These are phyloP conservation scores for Ceratobasidium papillatum DNA, from an alignment of 1,284 basidiomycete species.

Conservation along the genomic window DNA sequence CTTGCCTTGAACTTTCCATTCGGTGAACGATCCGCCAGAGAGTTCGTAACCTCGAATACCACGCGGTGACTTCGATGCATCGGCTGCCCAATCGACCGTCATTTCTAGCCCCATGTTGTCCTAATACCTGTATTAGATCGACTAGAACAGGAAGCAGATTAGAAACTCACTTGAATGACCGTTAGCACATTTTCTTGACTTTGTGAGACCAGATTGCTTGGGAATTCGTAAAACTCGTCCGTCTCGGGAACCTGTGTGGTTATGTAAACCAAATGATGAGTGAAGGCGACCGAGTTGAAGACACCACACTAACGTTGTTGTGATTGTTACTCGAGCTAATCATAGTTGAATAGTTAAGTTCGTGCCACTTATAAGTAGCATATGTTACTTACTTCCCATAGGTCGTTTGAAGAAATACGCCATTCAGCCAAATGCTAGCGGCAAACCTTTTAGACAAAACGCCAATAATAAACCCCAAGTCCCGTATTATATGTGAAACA, in stretches of 20 bases:
- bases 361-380: background rate
- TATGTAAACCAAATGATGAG: background rate
- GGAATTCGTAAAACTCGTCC: constrained; percentile 70
- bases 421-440: constrained; percentile 81
- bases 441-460: constrained; percentile 65
- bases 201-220: constrained; percentile 58
- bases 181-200: constrained; percentile 77
- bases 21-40: constrained; percentile 64
- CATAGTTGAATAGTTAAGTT: background rate
- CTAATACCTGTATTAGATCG: constrained; percentile 51
- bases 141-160: background rate
- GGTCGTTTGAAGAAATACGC: constrained; percentile 72
- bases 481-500: background rate
- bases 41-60: constrained; percentile 80
- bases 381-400: constrained; percentile 68
- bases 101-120: constrained; percentile 84
- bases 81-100: constrained; percentile 53
- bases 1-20: constrained; percentile 86
- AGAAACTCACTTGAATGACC: constrained; percentile 65
- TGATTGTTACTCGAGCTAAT: constrained; percentile 68
- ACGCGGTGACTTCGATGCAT: constrained; percentile 70
- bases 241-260: constrained; percentile 61
- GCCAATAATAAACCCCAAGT: background rate
- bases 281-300: background rate
- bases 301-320: constrained; percentile 50